Conservation (phyloP, 1,139 yeast genomes). For the Kodamaea sp. region DNA sequence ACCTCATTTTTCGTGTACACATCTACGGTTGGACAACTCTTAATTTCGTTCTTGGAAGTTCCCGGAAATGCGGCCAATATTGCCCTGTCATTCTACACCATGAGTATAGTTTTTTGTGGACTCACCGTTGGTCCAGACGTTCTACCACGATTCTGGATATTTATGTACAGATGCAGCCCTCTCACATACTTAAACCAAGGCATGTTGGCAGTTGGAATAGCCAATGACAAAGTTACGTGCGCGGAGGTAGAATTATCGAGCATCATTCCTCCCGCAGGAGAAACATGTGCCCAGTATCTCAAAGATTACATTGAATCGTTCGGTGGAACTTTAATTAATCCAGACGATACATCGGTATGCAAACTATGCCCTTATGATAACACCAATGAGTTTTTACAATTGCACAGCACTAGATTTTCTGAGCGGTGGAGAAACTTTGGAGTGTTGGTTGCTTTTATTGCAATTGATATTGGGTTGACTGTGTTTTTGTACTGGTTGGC, state of each 20-base stretch:
- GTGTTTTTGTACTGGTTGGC: slow-evolving; percentile 27
- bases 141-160: slow-evolving; percentile 53
- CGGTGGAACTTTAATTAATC: slow-evolving; percentile 54
- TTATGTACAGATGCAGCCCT: slow-evolving; percentile 67
- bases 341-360: slow-evolving; percentile 48
- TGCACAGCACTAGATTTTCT: slow-evolving; percentile 42
- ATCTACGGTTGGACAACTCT: slow-evolving; percentile 65
- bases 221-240: slow-evolving; percentile 52
- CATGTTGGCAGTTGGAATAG: slow-evolving; percentile 53
- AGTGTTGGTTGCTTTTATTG: slow-evolving; percentile 40
- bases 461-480: slow-evolving; percentile 22
- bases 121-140: slow-evolving; percentile 66
- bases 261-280: slow-evolving; percentile 49
- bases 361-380: slow-evolving; percentile 48
- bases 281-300: slow-evolving; percentile 58
- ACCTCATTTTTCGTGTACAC: slow-evolving; percentile 59
- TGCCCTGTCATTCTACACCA: slow-evolving; percentile 61
- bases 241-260: slow-evolving; percentile 44
- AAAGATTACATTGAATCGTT: slow-evolving; percentile 39
- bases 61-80: slow-evolving; percentile 78
- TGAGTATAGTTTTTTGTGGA: slow-evolving; percentile 80
- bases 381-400: slow-evolving; percentile 53
- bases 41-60: slow-evolving; percentile 60
- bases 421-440: slow-evolving; percentile 73
- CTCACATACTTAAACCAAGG: slow-evolving; percentile 62